Conservation (phyloP, 2,329 filamentous ascomycete species). For the Eutypa lata region DNA sequence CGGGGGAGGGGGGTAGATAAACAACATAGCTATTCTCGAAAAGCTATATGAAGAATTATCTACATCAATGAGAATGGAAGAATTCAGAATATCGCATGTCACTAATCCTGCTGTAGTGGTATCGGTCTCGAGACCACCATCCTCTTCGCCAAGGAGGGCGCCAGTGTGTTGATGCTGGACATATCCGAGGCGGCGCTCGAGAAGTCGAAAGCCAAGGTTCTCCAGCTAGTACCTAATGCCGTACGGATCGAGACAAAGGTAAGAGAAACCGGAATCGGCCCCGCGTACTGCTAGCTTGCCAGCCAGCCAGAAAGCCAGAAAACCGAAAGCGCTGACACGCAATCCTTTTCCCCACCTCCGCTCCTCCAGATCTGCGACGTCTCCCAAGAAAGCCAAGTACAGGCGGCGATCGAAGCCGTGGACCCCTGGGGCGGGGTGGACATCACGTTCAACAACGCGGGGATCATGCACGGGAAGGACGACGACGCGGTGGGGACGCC, state of each 20-base stretch:
- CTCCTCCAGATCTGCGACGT: constrained; percentile 63
- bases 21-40: not conserved
- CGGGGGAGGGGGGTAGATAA: not conserved
- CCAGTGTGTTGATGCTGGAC: constrained; percentile 80
- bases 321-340: constrained; percentile 11
- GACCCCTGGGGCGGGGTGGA: constrained; percentile 87
- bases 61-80: not conserved
- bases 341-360: no score
- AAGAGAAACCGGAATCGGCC: constrained; percentile 16
- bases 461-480: constrained; percentile 89
- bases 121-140: constrained; percentile 92
- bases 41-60: not conserved
- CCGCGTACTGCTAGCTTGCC: not conserved
- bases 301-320: not conserved
- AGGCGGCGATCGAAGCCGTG: constrained; percentile 69
- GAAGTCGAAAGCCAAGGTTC: constrained; percentile 71
- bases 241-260: constrained; percentile 59
- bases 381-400: constrained; percentile 76
- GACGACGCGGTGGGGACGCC: constrained; percentile 79
- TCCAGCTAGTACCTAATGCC: constrained; percentile 64
- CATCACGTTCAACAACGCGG: constrained; percentile 95
- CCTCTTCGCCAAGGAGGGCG: constrained; percentile 85
- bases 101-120: constrained; percentile 53
- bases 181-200: constrained; percentile 76
- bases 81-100: constrained; percentile 5